phyloP scores from a whole-genome alignment of 2,329 filamentous ascomycete species.

The Akanthomyces muscarius region DNA sequence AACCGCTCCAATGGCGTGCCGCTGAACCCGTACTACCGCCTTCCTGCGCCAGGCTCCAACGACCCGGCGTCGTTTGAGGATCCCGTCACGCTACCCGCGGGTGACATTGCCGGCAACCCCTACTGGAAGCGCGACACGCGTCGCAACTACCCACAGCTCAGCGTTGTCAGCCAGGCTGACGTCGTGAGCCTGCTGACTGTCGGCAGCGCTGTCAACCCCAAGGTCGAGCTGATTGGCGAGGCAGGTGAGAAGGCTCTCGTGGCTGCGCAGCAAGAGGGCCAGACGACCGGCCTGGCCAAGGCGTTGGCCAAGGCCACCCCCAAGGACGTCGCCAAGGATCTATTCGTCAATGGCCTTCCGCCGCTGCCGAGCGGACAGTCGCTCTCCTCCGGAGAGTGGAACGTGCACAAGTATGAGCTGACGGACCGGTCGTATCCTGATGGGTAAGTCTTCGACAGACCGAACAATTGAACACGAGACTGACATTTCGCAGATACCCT shows the following conservation, averaged over 20 bases:
- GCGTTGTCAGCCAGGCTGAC: conserved; percentile 77
- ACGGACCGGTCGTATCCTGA: conserved; percentile 65
- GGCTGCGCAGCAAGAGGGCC: conserved; percentile 68
- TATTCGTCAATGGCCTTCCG: conserved; percentile 76
- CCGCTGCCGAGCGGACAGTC: conserved; percentile 76
- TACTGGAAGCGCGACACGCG: conserved; percentile 87
- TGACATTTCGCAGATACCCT: conserved; percentile 48
- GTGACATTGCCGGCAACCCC: conserved; percentile 41
- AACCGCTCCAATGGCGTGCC: conserved; percentile 89
- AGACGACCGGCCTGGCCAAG: conserved; percentile 65
- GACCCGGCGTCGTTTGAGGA: conserved; percentile 37
- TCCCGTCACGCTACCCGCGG: conserved; percentile 55
- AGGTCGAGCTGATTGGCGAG: conserved; percentile 73
- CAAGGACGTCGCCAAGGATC: conserved; percentile 55
- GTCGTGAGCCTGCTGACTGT: conserved; percentile 80
- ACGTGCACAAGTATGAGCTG: conserved; percentile 66
- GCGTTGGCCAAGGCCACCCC: conserved; percentile 58
- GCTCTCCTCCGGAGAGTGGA: conserved; percentile 49
- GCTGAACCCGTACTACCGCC: conserved; percentile 87
- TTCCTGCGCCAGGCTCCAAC: conserved; percentile 58
- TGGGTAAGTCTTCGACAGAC: conserved; percentile 49
- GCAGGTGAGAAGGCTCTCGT: conserved; percentile 62
- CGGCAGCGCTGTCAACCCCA: conserved; percentile 75
- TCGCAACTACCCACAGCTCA: conserved; percentile 75
- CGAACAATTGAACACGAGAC: conserved; percentile 18